Evolutionary conservation across 495 filamentous ascomycete genomes (phyloP).

Genomic region (Hypoxylon crocopeplum): DNA sequence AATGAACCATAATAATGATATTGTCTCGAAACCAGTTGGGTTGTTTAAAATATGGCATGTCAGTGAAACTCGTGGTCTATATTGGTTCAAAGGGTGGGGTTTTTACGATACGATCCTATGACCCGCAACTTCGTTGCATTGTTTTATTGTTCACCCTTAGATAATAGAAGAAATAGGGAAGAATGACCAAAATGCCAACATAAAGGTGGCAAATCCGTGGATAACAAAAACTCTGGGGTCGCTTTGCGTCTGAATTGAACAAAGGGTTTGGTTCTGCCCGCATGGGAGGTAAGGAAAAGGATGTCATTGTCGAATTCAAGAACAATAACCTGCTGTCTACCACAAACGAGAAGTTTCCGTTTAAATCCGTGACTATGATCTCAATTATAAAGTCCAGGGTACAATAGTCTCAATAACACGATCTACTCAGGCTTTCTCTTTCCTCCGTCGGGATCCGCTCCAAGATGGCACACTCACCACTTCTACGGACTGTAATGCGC

Average conservation of each 20-base stretch:
- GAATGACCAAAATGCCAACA: neutral
- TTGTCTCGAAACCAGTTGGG: no score
- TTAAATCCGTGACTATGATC: neutral
- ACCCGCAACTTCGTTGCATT: no score
- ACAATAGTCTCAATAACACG: neutral
- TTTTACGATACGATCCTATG: no score
- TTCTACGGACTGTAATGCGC: constrained; percentile 23
- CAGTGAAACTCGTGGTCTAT: no score
- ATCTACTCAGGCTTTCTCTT: neutral
- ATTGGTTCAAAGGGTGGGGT: no score
- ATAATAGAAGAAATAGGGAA: no score
- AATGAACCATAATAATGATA: no score
- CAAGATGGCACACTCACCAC: constrained; percentile 30
- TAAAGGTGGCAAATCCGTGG: neutral
- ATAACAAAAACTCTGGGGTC: neutral
- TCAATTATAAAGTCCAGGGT: constrained; percentile 3
- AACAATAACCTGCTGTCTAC: neutral
- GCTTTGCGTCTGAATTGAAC: neutral
- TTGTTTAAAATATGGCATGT: no score
- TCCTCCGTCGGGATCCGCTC: neutral
- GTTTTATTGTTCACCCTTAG: no score
- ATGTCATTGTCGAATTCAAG: neutral
- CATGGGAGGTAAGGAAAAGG: neutral
- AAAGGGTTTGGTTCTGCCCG: constrained; percentile 9
- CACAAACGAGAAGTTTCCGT: neutral